phyloP scores from a whole-genome alignment of 2,329 filamentous ascomycete species.

The Cladophialophora carrionii region DNA sequence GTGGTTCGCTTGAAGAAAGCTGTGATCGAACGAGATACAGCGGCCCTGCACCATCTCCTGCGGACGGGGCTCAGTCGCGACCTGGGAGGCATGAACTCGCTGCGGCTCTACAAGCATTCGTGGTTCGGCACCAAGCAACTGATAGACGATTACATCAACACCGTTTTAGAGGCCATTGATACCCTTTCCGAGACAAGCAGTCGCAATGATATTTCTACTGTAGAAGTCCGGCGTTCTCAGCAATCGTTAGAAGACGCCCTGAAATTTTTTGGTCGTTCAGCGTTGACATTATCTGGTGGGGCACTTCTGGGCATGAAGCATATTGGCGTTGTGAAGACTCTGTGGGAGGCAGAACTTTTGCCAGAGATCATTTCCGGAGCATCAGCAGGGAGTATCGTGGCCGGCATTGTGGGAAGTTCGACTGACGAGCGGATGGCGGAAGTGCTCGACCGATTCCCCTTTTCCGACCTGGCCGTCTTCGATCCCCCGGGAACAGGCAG shows the following conservation, averaged over 20 bases:
- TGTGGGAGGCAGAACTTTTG: constrained; percentile 74
- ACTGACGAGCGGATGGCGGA: constrained; percentile 77
- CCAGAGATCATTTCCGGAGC: constrained; percentile 86
- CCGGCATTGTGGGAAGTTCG: constrained; percentile 74
- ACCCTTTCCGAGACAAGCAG: constrained; percentile 67
- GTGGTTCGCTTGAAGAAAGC: constrained; percentile 75
- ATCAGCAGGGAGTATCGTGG: constrained; percentile 85
- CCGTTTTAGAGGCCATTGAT: constrained; percentile 73
- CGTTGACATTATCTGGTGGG: constrained; percentile 79
- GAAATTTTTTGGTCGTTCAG: constrained; percentile 66
- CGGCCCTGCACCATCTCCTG: constrained; percentile 76
- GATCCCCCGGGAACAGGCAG: constrained; percentile 60
- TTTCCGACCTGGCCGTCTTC: constrained; percentile 81
- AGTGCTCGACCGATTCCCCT: constrained; percentile 70
- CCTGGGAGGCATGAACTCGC: constrained; percentile 82
- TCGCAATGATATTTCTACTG: constrained; percentile 26
- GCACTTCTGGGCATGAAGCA: constrained; percentile 92
- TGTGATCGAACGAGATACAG: constrained; percentile 70
- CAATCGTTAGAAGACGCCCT: constrained; percentile 35
- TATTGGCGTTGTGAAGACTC: constrained; percentile 80
- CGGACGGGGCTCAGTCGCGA: constrained; percentile 79
- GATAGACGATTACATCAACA: constrained; percentile 85
- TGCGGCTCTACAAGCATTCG: constrained; percentile 78
- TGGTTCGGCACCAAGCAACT: constrained; percentile 83
- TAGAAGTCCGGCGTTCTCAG: constrained; percentile 30